phyloP scores from a whole-genome alignment of 768 basidiomycete genomes.

The Leucosporidium creatinivorum region DNA sequence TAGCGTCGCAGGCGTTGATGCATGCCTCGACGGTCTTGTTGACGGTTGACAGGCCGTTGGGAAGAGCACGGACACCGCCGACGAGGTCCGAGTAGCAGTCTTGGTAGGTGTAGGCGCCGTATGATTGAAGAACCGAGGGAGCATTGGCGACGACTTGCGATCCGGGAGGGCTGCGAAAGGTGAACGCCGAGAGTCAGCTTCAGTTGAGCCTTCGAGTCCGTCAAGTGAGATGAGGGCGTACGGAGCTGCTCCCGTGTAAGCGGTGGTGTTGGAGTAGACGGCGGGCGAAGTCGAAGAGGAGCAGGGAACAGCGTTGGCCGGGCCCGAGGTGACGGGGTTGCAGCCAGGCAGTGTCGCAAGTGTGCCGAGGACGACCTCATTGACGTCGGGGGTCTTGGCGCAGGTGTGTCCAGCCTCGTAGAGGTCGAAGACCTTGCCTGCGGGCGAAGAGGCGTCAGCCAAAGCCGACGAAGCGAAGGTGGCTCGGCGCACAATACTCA shows the following conservation, averaged over 20 bases:
- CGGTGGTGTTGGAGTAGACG: slow-evolving; percentile 31
- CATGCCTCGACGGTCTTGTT: slow-evolving; percentile 41
- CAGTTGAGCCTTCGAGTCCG: no score
- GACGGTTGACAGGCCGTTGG: slow-evolving; percentile 11
- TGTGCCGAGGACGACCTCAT: slow-evolving; percentile 30
- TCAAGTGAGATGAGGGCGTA: no score
- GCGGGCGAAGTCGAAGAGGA: slow-evolving; percentile 27
- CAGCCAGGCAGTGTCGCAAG: slow-evolving; percentile 31
- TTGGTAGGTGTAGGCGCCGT: slow-evolving; percentile 18
- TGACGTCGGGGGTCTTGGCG: slow-evolving; percentile 27
- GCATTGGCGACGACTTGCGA: not conserved
- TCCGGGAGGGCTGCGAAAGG: slow-evolving; percentile 3
- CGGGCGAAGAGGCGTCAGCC: not conserved
- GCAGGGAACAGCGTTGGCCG: slow-evolving; percentile 16
- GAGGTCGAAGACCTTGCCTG: slow-evolving; percentile 33
- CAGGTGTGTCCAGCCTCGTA: slow-evolving; percentile 16
- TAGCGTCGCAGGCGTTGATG: slow-evolving; percentile 38
- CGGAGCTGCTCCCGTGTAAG: slow-evolving; percentile 8
- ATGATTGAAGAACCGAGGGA: slow-evolving; percentile 6
- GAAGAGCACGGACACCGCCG: slow-evolving; percentile 12
- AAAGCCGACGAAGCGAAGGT: no score
- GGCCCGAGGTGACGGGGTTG: slow-evolving; percentile 32
- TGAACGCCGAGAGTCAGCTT: no score
- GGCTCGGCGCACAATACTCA: slow-evolving; percentile 28
- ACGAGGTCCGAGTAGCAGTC: slow-evolving; percentile 32